Conservation (phyloP, 805 yeast species). For the Blastobotrys americana region DNA sequence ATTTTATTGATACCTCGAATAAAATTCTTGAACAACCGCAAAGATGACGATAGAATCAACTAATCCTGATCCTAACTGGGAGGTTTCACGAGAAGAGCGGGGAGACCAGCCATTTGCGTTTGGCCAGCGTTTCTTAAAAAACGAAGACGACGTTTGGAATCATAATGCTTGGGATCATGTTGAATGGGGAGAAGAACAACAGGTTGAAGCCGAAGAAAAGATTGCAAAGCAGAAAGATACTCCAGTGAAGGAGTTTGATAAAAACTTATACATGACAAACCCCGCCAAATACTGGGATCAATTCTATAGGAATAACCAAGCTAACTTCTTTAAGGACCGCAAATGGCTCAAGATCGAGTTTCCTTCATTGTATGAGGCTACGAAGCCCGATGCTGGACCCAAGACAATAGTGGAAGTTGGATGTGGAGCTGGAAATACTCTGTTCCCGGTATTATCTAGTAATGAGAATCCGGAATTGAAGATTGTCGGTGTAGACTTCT, state of each 20-base stretch:
- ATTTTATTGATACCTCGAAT: too few species aligned
- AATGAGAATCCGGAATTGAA: conserved; percentile 71
- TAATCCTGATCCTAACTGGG: too few species aligned
- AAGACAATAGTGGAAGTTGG: conserved; percentile 83
- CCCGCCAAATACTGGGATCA: conserved; percentile 96
- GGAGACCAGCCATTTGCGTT: conserved; percentile 87
- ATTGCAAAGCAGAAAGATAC: conserved; percentile 65
- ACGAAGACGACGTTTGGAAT: conserved; percentile 70
- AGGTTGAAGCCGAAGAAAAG: conserved; percentile 62
- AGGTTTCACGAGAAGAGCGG: conserved; percentile 36
- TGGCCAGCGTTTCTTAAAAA: conserved; percentile 73
- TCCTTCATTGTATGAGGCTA: conserved; percentile 73
- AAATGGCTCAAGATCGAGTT: conserved; percentile 95
- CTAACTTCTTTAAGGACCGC: conserved; percentile 92
- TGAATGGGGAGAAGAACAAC: conserved; percentile 93
- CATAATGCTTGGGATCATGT: conserved; percentile 98
- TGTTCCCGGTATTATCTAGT: conserved; percentile 79
- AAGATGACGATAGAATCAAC: too few species aligned
- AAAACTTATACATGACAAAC: conserved; percentile 62
- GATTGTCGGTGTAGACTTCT: conserved; percentile 83
- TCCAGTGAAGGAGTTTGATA: conserved; percentile 88
- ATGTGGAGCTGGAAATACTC: conserved; percentile 97
- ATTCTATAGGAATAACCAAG: conserved; percentile 82
- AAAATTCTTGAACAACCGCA: too few species aligned
- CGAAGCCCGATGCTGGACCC: conserved; percentile 63